phyloP scores from a whole-genome alignment of 768 basidiomycete genomes.

The Mycena pura region DNA sequence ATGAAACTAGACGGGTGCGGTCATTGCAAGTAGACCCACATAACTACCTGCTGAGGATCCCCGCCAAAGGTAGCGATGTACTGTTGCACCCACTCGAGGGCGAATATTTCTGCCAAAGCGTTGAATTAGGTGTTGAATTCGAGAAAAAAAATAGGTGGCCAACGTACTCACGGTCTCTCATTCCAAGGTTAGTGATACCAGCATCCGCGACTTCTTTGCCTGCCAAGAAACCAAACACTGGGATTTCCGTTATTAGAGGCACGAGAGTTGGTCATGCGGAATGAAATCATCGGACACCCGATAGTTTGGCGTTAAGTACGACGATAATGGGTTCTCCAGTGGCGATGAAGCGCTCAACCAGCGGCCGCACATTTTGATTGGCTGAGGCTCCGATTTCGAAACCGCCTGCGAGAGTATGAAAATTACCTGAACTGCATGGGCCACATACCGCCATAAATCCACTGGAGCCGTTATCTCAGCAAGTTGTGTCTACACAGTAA shows the following conservation, averaged over 20 bases:
- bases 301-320: neutral
- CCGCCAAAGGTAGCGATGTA: neutral
- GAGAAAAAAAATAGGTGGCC: neutral
- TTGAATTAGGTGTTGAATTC: neutral
- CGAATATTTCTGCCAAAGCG: neutral
- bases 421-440: neutral
- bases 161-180: constrained; percentile 5
- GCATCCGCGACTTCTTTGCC: neutral
- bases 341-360: constrained; percentile 39
- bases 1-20: too few species aligned
- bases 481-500: too few species aligned
- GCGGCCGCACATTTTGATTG: constrained; percentile 24
- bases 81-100: constrained; percentile 1
- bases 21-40: too few species aligned
- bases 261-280: neutral
- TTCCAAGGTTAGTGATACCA: neutral
- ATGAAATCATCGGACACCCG: neutral
- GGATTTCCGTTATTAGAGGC: too few species aligned
- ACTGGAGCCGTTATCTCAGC: constrained; percentile 33
- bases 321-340: constrained; percentile 33
- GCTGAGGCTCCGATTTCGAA: constrained; percentile 39
- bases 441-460: constrained; percentile 37
- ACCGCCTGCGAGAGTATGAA: constrained; percentile 32
- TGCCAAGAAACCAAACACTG: constrained; percentile 7
- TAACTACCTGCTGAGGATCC: neutral